Percentiles rank a stretch among this genome's conserved stretches.
phyloP scores from a whole-genome alignment of 805 yeast genomes.

The Saccharomycopsis vini region DNA sequence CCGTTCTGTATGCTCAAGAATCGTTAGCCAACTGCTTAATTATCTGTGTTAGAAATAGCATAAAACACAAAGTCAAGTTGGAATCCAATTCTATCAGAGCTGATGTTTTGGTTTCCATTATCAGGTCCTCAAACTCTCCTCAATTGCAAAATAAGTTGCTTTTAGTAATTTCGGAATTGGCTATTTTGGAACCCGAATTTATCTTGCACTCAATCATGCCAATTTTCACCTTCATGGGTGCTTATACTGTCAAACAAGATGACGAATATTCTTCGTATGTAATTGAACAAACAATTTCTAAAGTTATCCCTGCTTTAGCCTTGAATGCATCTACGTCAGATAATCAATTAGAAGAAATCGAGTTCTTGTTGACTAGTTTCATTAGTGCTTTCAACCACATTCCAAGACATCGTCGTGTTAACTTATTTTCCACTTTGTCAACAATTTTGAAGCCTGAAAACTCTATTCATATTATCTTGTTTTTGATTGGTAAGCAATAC shows the following conservation, averaged over 20 bases:
- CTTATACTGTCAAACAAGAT: constrained; percentile 92
- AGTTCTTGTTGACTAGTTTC: constrained; percentile 78
- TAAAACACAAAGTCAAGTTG: constrained; percentile 30
- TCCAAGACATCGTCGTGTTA: constrained; percentile 92
- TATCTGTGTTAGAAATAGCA: constrained; percentile 51
- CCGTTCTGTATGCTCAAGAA: constrained; percentile 87
- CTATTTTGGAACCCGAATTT: constrained; percentile 81
- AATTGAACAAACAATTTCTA: constrained; percentile 81
- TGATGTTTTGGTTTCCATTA: constrained; percentile 83
- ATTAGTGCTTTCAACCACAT: constrained; percentile 93
- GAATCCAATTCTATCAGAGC: constrained; percentile 71
- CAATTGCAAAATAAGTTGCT: constrained; percentile 88
- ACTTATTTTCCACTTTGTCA: constrained; percentile 69
- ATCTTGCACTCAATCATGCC: constrained; percentile 97
- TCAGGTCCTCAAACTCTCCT: constrained; percentile 82
- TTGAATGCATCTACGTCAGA: constrained; percentile 32
- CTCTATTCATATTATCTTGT: constrained; percentile 64
- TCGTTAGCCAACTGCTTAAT: constrained; percentile 81
- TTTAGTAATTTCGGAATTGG: constrained; percentile 78
- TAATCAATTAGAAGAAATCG: constrained; percentile 55
- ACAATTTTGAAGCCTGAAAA: constrained; percentile 60
- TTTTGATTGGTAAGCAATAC: constrained; percentile 75
- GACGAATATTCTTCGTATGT: constrained; percentile 91
- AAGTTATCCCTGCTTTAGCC: constrained; percentile 86
- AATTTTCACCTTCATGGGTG: constrained; percentile 98